These are phyloP conservation scores for Clitopilus hobsonii DNA, from an alignment of 768 basidiomycete genomes.

Conservation along the genomic window DNA sequence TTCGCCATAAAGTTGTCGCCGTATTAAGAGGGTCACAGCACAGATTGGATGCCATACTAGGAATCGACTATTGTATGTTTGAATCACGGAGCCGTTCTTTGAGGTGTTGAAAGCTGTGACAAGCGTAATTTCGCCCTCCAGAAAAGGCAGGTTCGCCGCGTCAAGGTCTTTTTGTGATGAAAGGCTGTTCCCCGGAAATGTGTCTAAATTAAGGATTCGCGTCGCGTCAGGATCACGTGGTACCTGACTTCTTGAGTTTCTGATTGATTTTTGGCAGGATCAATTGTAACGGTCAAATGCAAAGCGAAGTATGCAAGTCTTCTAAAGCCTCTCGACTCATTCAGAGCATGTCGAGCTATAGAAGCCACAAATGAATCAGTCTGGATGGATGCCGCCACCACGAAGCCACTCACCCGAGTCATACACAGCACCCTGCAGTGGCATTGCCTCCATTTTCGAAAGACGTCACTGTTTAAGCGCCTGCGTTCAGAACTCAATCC, in stretches of 20 bases:
- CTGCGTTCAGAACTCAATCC: neutral
- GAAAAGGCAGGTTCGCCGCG: neutral
- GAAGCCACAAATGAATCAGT: neutral
- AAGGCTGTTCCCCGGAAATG: neutral
- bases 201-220: neutral
- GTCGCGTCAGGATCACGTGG: neutral
- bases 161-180: neutral
- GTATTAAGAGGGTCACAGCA: neutral
- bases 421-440: neutral
- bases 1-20: neutral
- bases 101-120: neutral
- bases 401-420: constrained; percentile 1
- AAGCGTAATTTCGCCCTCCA: neutral
- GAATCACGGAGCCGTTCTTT: constrained; percentile 1
- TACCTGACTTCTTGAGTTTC: too few species aligned
- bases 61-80: neutral
- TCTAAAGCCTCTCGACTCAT: neutral
- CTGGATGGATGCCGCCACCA: too few species aligned
- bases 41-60: neutral
- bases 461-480: neutral
- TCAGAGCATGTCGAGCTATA: neutral
- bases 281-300: too few species aligned
- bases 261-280: too few species aligned
- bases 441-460: neutral
- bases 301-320: too few species aligned